A percentile compares a stretch with the other conserved stretches of the same genome.
Evolutionary conservation across 352 stramenopile species (phyloP).

Genomic region (Globisporangium carolinianum): DNA sequence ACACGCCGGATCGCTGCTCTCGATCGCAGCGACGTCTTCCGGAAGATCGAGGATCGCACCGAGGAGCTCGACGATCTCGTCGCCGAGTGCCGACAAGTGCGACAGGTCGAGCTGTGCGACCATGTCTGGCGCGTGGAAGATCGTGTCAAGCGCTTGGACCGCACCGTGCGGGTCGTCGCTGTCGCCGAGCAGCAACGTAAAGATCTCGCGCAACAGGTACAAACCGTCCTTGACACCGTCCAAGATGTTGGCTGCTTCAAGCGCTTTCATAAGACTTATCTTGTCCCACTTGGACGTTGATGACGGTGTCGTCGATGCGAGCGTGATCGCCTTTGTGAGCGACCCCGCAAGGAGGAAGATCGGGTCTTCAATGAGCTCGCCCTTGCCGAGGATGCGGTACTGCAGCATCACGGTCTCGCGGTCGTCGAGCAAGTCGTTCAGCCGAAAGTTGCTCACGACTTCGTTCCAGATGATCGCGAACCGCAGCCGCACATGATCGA

Average conservation of each 20-base stretch:
- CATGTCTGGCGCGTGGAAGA: conserved; percentile 52
- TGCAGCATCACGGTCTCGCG: conserved; percentile 81
- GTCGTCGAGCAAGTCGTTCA: conserved; percentile 81
- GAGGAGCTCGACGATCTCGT: conserved; percentile 71
- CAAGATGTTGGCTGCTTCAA: conserved; percentile 51
- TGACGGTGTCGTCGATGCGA: conserved; percentile 39
- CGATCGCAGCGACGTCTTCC: conserved; percentile 55
- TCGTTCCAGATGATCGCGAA: conserved; percentile 88
- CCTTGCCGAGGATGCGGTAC: conserved; percentile 71
- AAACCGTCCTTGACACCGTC: conserved; percentile 55
- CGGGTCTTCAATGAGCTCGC: conserved; percentile 61
- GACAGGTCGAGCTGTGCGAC: conserved; percentile 52
- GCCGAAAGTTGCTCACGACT: conserved; percentile 76
- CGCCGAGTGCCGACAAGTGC: conserved; percentile 44
- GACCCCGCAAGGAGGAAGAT: conserved; percentile 81
- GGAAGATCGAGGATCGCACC: conserved; percentile 75
- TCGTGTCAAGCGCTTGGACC: conserved; percentile 53
- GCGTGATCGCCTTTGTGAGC: conserved; percentile 49
- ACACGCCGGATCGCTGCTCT: conserved; percentile 21
- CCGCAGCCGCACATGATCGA: conserved; percentile 55
- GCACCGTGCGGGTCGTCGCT: conserved; percentile 35
- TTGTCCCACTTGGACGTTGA: conserved; percentile 34
- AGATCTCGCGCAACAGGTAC: conserved; percentile 55
- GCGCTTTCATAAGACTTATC: conserved; percentile 43
- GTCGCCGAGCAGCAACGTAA: conserved; percentile 58